These are phyloP conservation scores for Fomes fomentarius DNA, from an alignment of 1,284 basidiomycete genomes.

Conservation along the genomic window DNA sequence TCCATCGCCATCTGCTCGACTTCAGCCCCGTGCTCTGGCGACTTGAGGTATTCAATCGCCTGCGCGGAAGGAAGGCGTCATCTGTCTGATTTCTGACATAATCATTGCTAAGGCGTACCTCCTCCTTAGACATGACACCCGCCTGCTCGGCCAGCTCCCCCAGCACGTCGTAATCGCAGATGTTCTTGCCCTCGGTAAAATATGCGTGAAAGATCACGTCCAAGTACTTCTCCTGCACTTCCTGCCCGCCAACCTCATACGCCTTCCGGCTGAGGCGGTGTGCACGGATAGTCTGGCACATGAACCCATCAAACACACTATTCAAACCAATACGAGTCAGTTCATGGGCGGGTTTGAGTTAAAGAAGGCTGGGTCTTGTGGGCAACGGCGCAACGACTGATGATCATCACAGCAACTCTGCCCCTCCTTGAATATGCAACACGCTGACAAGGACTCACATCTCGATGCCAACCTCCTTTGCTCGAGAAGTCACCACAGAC, in stretches of 20 bases:
- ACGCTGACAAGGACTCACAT: conserved; percentile 50
- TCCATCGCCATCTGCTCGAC: conserved; percentile 70
- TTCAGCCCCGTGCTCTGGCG: conserved; percentile 68
- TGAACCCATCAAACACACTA: conserved; percentile 57
- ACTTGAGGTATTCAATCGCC: conserved; percentile 60
- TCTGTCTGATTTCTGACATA: conserved; percentile 1
- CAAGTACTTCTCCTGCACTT: conserved; percentile 60
- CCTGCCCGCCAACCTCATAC: conserved; percentile 65
- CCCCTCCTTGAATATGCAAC: neutral
- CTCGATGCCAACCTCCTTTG: conserved; percentile 61
- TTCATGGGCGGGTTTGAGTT: no score
- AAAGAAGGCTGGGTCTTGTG: no score
- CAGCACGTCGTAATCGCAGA: conserved; percentile 60
- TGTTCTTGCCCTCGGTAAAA: conserved; percentile 68
- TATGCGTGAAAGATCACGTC: conserved; percentile 67
- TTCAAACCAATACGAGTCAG: no score
- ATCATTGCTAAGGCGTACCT: conserved; percentile 45
- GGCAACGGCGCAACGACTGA: no score
- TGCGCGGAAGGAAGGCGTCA: conserved; percentile 23
- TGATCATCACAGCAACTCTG: no score
- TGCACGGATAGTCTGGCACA: conserved; percentile 68
- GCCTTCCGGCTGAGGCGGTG: conserved; percentile 79
- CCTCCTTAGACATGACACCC: conserved; percentile 62
- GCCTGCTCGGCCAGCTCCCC: conserved; percentile 61
- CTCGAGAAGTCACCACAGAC: conserved; percentile 52